Evolutionary conservation across 768 basidiomycete genomes (phyloP), one percentile per base, ranked within the genome.

Genomic region (Mycena galericulata): DNA sequence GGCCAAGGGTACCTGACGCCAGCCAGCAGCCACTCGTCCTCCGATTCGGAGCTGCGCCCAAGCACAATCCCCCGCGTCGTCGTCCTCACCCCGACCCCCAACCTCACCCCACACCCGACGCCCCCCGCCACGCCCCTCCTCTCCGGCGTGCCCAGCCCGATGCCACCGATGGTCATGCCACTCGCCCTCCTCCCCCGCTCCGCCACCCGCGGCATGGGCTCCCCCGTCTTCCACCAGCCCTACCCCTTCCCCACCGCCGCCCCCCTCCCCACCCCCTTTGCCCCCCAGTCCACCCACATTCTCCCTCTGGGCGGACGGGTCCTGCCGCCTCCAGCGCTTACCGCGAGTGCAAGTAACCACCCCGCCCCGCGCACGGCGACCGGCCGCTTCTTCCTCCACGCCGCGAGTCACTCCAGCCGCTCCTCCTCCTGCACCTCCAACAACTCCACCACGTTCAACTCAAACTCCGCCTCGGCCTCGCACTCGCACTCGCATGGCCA

Each of bases 101-200:
- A 90, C 70, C 91, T 90, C 1, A 90, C 90, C 0, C 90, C 90
- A 1, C 90, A 92, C 76, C 92, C 92, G 1, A 94, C 93, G 1
- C 92, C 93, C 9, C 93, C 93, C 3, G 85, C 89, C 2, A 92
- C 92, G 1, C 92, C 91, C 11, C 75, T 83, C 56, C 72, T 85
- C n/a, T 46, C 62, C 38, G 62, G 56, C 65, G 14, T 56, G 62
- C 30, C 50, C 58, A 3, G 41, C 57, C 26, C 46, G 27, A 54
- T 62, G 46, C 56, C 40, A 3, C 51, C 3, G 45, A 43, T 22
- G 43, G 38, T 40, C 47, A n/a, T 1, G 45, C 62, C 40, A 3
- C 49, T 68, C 17, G 8, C 34, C 34, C 58, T 63, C 53, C 46
- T 68, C 11, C 53, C 70, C 14, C 62, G 54, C 34, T 50, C 66